These are phyloP conservation scores for Ananas comosus DNA, from an alignment of 176 grass and related monocot genomes.

Conservation along the genomic window DNA sequence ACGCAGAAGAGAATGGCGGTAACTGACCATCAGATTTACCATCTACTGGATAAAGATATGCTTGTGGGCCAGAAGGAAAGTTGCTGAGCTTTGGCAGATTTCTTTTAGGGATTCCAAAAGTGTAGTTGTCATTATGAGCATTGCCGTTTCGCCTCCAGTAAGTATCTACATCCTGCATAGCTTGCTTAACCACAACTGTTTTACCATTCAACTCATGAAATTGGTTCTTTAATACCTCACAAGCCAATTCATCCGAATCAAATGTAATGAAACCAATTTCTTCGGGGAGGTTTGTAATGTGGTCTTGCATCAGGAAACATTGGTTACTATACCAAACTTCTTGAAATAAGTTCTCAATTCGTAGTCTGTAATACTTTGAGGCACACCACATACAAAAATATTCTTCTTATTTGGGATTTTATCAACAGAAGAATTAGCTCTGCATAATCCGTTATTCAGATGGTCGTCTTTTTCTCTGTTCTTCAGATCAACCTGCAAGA, in stretches of 20 bases:
- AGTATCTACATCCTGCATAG: not conserved
- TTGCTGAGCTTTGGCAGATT: too few species aligned
- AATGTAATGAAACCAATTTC: constrained; percentile 22
- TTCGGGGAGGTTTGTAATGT: not conserved
- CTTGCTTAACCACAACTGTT: constrained; percentile 15
- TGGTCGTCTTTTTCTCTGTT: not conserved
- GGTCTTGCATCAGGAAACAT: constrained; percentile 23
- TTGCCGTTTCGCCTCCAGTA: too few species aligned
- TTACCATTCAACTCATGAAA: constrained; percentile 11
- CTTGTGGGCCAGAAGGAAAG: too few species aligned
- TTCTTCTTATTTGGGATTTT: constrained; percentile 10
- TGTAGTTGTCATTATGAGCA: too few species aligned
- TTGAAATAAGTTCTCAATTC: constrained; percentile 23
- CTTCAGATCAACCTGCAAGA: constrained; percentile 20
- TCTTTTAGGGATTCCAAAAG: too few species aligned
- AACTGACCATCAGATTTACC: too few species aligned
- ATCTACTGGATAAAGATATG: too few species aligned
- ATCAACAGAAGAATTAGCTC: not conserved
- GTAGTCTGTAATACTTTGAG: not conserved
- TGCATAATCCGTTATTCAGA: not conserved
- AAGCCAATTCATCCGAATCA: not conserved
- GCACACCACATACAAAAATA: constrained; percentile 27
- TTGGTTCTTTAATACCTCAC: not conserved
- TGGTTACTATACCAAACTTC: constrained; percentile 9
- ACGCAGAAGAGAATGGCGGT: too few species aligned